Conservation (phyloP, 257 asterid genomes). For the Solanum gracilifrons region DNA sequence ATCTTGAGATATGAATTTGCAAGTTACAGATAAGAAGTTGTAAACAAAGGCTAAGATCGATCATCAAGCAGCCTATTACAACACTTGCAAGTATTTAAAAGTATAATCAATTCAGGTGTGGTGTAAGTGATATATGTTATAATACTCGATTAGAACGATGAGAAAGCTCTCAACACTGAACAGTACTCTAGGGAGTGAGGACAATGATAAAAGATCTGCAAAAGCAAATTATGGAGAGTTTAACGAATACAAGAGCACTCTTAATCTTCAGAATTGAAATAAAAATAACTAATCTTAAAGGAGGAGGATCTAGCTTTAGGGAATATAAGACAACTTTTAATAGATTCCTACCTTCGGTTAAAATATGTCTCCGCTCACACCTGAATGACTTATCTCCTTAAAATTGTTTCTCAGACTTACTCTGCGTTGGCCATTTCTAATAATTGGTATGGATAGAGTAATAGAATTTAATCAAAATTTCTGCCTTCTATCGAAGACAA, state of each 20-base stretch:
- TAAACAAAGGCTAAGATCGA: no score
- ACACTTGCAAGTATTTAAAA: no score
- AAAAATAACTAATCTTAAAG: not conserved
- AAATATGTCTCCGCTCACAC: no score
- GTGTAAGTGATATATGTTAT: not conserved
- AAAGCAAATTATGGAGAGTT: not conserved
- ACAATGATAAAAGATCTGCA: not conserved
- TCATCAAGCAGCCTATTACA: no score
- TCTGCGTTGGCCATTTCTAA: not conserved
- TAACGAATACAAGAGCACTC: not conserved
- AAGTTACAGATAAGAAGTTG: not conserved
- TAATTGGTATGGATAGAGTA: not conserved
- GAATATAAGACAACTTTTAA: not conserved
- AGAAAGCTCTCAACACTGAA: no score
- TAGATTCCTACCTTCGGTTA: not conserved
- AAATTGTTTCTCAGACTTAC: not conserved
- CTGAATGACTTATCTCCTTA: not conserved
- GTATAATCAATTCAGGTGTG: no score
- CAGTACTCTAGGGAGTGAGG: no score
- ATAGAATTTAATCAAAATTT: not conserved
- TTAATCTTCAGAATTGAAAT: not conserved
- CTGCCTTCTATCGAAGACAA: not conserved
- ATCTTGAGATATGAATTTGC: not conserved
- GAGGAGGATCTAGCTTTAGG: not conserved
- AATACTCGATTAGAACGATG: no score